A percentile compares a stretch with the other conserved stretches of the same genome.
Conservation (phyloP, 768 basidiomycete genomes). For the Pisolithus orientalis region DNA sequence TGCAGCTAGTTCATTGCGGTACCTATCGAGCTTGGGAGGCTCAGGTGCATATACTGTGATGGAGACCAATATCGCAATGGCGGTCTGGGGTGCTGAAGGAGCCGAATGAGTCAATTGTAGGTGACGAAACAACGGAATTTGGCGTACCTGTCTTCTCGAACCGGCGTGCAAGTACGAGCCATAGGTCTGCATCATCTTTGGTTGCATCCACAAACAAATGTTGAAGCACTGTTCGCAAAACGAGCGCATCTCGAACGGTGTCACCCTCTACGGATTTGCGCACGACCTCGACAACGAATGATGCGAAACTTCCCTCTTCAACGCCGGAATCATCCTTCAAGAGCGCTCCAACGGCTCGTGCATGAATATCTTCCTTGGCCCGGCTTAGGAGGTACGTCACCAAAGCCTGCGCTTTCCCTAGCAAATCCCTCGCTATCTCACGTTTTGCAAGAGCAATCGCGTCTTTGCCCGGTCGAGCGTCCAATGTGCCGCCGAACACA, state of each 20-base stretch:
- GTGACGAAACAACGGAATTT: neutral
- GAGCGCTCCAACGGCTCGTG: slow-evolving; percentile 32
- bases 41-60: slow-evolving; percentile 61
- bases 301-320: slow-evolving; percentile 16
- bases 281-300: slow-evolving; percentile 31
- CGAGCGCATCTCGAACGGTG: slow-evolving; percentile 47
- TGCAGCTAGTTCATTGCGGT: slow-evolving; percentile 89
- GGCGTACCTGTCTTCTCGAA: slow-evolving; percentile 56
- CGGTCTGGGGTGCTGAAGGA: slow-evolving; percentile 57
- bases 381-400: slow-evolving; percentile 54
- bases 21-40: slow-evolving; percentile 65
- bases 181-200: slow-evolving; percentile 63
- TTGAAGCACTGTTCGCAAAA: slow-evolving; percentile 56
- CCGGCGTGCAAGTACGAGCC: slow-evolving; percentile 66
- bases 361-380: slow-evolving; percentile 48
- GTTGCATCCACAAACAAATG: slow-evolving; percentile 54
- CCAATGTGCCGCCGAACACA: slow-evolving; percentile 34
- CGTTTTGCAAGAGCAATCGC: neutral
- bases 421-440: slow-evolving; percentile 31
- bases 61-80: slow-evolving; percentile 59
- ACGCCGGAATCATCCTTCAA: slow-evolving; percentile 16
- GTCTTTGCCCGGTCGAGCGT: neutral
- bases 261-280: slow-evolving; percentile 32
- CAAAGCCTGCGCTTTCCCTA: slow-evolving; percentile 44
- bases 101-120: neutral